Evolutionary conservation across 768 basidiomycete species (phyloP).

Genomic region (Macrocybe gigantea): DNA sequence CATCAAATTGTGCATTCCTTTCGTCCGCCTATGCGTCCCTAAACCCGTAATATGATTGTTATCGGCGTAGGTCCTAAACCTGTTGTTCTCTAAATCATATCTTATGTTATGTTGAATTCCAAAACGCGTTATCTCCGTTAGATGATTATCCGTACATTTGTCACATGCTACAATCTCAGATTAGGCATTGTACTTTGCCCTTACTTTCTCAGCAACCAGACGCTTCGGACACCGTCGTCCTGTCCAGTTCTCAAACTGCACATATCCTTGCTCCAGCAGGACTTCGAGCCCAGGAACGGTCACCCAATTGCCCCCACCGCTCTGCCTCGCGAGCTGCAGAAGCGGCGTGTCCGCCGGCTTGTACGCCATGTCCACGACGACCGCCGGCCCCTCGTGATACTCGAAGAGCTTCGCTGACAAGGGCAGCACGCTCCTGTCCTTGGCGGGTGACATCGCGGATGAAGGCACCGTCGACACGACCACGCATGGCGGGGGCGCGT

Average conservation of each 20-base stretch:
- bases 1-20: no score
- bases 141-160: no score
- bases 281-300: slow-evolving; percentile 79
- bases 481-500: slow-evolving; percentile 49
- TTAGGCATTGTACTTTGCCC: slow-evolving; percentile 32
- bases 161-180: not conserved
- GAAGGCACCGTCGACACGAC: slow-evolving; percentile 90
- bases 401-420: slow-evolving; percentile 56
- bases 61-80: no score
- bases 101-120: no score
- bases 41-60: no score
- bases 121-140: no score
- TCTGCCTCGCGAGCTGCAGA: slow-evolving; percentile 54
- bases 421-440: slow-evolving; percentile 29
- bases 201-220: slow-evolving; percentile 41
- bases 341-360: slow-evolving; percentile 83
- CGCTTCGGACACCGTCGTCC: slow-evolving; percentile 52
- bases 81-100: no score
- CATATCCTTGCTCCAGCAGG: slow-evolving; percentile 83
- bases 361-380: slow-evolving; percentile 93
- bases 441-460: slow-evolving; percentile 39
- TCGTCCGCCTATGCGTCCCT: no score
- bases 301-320: slow-evolving; percentile 48
- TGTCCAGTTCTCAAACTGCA: slow-evolving; percentile 82
- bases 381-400: slow-evolving; percentile 42